Evolutionary conservation across 345 rosid species (phyloP).

Genomic region (Populus nigra): DNA sequence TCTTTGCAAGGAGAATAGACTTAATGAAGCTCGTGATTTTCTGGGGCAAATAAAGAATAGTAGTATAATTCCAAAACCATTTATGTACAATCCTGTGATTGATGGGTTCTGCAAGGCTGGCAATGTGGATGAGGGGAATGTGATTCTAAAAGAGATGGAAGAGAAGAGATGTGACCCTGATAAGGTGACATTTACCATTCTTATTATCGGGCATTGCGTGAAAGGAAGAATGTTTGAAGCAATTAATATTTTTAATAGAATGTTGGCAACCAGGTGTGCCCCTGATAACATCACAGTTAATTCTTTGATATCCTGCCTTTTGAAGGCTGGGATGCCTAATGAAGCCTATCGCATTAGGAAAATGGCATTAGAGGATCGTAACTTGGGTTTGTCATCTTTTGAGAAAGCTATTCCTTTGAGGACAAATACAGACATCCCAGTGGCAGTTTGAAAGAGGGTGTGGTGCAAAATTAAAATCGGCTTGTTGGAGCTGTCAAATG

Average conservation of each 20-base stretch:
- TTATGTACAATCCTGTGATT: constrained; percentile 85
- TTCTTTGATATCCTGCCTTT: constrained; percentile 72
- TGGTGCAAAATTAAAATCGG: constrained; percentile 4
- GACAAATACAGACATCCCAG: constrained; percentile 37
- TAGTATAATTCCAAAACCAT: constrained; percentile 52
- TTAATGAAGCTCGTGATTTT: constrained; percentile 69
- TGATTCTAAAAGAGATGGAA: constrained; percentile 64
- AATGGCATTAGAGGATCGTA: constrained; percentile 37
- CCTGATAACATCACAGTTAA: constrained; percentile 64
- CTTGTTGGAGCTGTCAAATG: background rate
- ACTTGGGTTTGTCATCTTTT: constrained; percentile 33
- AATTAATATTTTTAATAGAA: constrained; percentile 62
- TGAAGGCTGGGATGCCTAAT: constrained; percentile 84
- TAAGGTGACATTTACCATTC: constrained; percentile 84
- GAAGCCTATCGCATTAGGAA: constrained; percentile 60
- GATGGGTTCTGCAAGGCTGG: constrained; percentile 94
- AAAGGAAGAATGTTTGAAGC: constrained; percentile 90
- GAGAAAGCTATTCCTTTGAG: constrained; percentile 35
- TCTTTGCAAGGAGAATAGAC: constrained; percentile 69
- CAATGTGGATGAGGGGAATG: constrained; percentile 77
- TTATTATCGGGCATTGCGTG: constrained; percentile 89
- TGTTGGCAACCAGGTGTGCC: constrained; percentile 67
- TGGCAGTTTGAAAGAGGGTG: constrained; percentile 50
- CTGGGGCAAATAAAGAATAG: constrained; percentile 51
- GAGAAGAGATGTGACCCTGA: constrained; percentile 75